Base-by-base conservation (phyloP, 2,329 filamentous ascomycete species). In the Colletotrichum sp. region DNA sequence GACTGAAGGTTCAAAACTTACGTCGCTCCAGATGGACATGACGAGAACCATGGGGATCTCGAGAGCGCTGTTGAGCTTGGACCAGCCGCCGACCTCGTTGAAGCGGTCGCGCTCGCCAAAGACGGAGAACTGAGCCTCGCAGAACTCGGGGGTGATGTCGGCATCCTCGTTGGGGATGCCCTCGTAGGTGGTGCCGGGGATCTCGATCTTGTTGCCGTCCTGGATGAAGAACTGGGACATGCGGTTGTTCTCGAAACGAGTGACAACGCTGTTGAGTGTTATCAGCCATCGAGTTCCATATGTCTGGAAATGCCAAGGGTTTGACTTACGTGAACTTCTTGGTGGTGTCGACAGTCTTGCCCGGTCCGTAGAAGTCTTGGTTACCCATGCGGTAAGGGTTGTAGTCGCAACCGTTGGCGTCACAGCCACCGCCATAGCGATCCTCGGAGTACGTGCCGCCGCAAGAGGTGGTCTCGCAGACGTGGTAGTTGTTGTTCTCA, bases 321-420 rank as follows among this genome's bases (percentile, higher is more conserved):
- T n/a, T 5, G 39, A n/a, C 67, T 43, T 67, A 79, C 79, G 85
- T 93, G 80, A 93, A 86, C 75, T 88, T 88, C 78, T 86, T 86
- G 68, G 81, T 88, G 67, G 91, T 92, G 82, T 93, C 88, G 77
- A 94, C 86, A 18, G 85, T 91, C 82, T 86, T 86, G 77, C 88
- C 90, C 0, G 87, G 84, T 48, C 92, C 92, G 83, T 90, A 93
- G 86, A 93, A 94, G 82, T 86, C 84, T 39, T 84, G 85, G 82
- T 90, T 88, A 2, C 71, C 92, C 85, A 91, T 87, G 79, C 92
- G 91, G 89, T 90, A 93, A 30, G 89, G 85, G 87, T 93, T 93
- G 87, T 91, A 93, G 81, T 93, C 92, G 80, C 92, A 94, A 30
- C 92, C 92, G 79, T 92, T 90, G 76, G 91, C 90, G 82, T 94